phyloP scores from a whole-genome alignment of 2,329 filamentous ascomycete genomes.

The Ophiostoma montium region DNA sequence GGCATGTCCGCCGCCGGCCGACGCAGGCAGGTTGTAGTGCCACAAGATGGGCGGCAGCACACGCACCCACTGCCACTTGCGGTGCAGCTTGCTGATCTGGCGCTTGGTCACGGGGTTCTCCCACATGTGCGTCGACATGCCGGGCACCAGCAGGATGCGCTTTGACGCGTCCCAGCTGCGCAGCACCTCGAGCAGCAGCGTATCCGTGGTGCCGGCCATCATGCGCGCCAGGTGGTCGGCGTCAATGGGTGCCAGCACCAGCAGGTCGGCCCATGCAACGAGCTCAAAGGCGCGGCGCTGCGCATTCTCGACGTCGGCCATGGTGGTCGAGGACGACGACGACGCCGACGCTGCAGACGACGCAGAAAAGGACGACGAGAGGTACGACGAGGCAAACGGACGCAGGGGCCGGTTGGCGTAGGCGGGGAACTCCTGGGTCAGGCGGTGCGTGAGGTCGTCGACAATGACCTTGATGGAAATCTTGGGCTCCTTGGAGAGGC shows the following conservation, averaged over 20 bases:
- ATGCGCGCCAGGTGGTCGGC: conserved; percentile 77
- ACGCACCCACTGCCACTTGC: conserved; percentile 78
- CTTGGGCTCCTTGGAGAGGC: conserved; percentile 49
- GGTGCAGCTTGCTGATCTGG: conserved; percentile 68
- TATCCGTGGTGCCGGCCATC: conserved; percentile 72
- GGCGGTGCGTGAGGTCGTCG: conserved; percentile 48
- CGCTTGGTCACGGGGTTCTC: conserved; percentile 79
- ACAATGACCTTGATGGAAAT: conserved; percentile 49
- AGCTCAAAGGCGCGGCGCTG: conserved; percentile 47
- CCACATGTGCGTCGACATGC: conserved; percentile 84
- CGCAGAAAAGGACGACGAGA: conserved; percentile 1
- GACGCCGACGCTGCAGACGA: not conserved
- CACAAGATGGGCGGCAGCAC: conserved; percentile 71
- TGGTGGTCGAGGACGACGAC: conserved; percentile 6
- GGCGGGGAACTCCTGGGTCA: conserved; percentile 48
- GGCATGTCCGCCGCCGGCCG: conserved; percentile 7
- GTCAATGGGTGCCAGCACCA: conserved; percentile 74
- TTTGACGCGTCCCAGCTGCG: conserved; percentile 81
- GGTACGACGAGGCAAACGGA: conserved; percentile 7
- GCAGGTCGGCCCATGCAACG: conserved; percentile 75
- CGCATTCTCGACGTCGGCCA: conserved; percentile 34
- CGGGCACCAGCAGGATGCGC: conserved; percentile 70
- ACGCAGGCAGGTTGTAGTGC: conserved; percentile 41
- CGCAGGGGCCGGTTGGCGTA: conserved; percentile 38
- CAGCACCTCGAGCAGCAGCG: conserved; percentile 64